Evolutionary conservation across 2,329 filamentous ascomycete species (phyloP).

Genomic region (Colletotrichum liaoningense): DNA sequence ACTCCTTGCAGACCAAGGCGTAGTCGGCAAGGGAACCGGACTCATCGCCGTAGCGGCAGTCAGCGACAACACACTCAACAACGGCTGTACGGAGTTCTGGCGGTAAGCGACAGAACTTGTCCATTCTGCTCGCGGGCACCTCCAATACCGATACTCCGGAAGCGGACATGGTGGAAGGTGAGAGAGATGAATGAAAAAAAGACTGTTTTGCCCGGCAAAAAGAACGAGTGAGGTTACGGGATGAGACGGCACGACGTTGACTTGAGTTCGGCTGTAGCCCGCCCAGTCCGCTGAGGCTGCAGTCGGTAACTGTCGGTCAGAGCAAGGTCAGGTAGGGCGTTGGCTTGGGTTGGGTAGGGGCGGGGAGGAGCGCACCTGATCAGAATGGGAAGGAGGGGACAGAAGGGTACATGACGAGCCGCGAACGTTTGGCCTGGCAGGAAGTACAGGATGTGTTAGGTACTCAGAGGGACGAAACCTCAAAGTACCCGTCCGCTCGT

Average conservation of each 20-base stretch:
- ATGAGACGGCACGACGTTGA: slow-evolving; percentile 35
- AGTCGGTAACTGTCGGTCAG: slow-evolving; percentile 34
- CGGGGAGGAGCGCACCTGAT: slow-evolving; percentile 32
- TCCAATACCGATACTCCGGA: slow-evolving; percentile 11
- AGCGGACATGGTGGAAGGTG: slow-evolving; percentile 3
- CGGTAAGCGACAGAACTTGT: slow-evolving; percentile 25
- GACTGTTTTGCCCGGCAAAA: neutral
- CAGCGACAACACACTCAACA: slow-evolving; percentile 33
- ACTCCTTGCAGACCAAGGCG: slow-evolving; percentile 42
- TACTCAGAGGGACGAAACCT: slow-evolving; percentile 7
- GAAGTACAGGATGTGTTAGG: slow-evolving; percentile 8
- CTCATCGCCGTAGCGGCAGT: slow-evolving; percentile 36
- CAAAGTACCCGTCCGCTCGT: slow-evolving; percentile 14
- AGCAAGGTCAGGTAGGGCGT: slow-evolving; percentile 24
- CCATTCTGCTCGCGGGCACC: slow-evolving; percentile 24
- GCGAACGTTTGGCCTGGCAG: slow-evolving; percentile 3
- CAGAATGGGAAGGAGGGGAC: neutral
- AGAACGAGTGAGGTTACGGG: slow-evolving; percentile 27
- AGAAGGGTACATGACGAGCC: slow-evolving; percentile 11
- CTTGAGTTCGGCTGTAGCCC: slow-evolving; percentile 31
- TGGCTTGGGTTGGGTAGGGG: slow-evolving; percentile 6
- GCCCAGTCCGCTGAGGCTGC: slow-evolving; percentile 30
- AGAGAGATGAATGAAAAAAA: neutral
- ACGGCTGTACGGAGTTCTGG: slow-evolving; percentile 35
- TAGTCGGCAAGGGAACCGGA: slow-evolving; percentile 36